Evolutionary conservation across 345 rosid genomes (phyloP).

Genomic region (Excoecaria cochinchinensis): DNA sequence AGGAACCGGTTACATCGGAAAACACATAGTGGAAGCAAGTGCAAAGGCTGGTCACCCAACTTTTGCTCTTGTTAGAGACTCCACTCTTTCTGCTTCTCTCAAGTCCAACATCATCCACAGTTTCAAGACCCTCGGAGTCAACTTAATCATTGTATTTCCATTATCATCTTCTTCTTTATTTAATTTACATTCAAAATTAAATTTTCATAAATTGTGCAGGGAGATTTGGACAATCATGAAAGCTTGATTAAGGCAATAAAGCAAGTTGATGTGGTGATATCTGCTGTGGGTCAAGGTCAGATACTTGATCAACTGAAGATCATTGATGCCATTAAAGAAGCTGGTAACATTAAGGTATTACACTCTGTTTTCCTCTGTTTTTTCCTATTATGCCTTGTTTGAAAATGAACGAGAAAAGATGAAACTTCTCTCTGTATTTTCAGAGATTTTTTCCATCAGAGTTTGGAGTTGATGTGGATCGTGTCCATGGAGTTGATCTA

Average conservation of each 20-base stretch:
- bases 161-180: background rate
- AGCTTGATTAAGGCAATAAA: background rate
- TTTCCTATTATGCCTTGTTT: background rate
- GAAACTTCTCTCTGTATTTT: background rate
- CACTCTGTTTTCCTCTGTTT: background rate
- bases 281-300: background rate
- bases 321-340: background rate
- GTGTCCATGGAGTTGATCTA: background rate
- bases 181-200: background rate
- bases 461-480: background rate
- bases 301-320: background rate
- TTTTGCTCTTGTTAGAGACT: background rate
- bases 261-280: background rate
- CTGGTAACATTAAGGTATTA: background rate
- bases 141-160: background rate
- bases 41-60: background rate
- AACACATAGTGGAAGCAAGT: background rate
- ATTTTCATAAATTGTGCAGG: background rate
- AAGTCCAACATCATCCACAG: background rate
- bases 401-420: too few relatives aligned
- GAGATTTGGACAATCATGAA: background rate
- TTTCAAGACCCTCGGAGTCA: background rate
- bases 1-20: background rate
- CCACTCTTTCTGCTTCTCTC: background rate
- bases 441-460: background rate